Evolutionary conservation across 73 alveolate genomes (phyloP).

Genomic region (Paramecium octaurelia): DNA sequence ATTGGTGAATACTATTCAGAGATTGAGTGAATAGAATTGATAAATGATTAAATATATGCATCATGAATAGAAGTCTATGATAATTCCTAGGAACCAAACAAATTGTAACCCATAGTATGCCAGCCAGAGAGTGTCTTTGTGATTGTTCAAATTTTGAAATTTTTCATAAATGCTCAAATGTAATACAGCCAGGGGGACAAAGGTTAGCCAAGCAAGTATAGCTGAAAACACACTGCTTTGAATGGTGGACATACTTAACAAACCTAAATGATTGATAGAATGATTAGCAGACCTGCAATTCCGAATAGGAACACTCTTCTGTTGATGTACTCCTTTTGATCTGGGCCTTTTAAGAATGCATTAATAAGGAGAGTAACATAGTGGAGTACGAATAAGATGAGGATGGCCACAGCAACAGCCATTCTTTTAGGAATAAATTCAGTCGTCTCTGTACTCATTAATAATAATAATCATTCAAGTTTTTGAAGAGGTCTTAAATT

Average conservation of each 20-base stretch:
- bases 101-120: neutral
- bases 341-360: neutral
- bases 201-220: neutral
- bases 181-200: neutral
- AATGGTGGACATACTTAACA: neutral
- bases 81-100: slow-evolving; percentile 36
- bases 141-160: neutral
- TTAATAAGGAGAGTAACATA: neutral
- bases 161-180: neutral
- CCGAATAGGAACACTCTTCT: neutral
- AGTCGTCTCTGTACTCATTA: neutral
- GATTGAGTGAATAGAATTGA: neutral
- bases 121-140: slow-evolving; percentile 6
- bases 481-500: neutral
- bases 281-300: neutral
- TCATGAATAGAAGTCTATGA: neutral
- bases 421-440: neutral
- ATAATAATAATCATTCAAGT: neutral
- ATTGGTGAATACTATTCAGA: neutral
- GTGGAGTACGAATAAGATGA: neutral
- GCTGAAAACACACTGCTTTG: neutral
- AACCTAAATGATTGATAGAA: neutral
- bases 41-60: neutral
- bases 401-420: slow-evolving; percentile 23
- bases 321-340: neutral